Evolutionary conservation across 2,329 filamentous ascomycete genomes (phyloP).

Genomic region (Aspergillus sp.): DNA sequence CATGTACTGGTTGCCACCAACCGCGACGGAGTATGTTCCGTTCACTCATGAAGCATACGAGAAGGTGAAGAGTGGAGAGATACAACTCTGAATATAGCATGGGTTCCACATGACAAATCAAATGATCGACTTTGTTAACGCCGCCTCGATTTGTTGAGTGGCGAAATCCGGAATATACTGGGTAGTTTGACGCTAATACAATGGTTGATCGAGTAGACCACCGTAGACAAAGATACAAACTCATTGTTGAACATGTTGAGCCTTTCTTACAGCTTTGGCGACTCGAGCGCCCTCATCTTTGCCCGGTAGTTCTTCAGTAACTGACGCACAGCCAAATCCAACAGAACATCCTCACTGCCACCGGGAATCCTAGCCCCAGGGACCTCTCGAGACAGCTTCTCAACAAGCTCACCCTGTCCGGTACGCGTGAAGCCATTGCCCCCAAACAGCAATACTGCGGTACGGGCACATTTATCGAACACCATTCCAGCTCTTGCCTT

Average conservation of each 20-base stretch:
- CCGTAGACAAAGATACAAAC: no score
- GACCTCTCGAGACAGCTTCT: conserved; percentile 60
- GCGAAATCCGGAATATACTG: no score
- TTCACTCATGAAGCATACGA: background rate
- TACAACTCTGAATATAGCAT: no score
- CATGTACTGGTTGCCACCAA: background rate
- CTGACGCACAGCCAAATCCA: conserved; percentile 68
- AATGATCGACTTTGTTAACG: no score
- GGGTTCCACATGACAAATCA: no score
- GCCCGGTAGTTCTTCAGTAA: conserved; percentile 64
- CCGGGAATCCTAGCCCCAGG: conserved; percentile 63
- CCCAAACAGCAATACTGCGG: conserved; percentile 69
- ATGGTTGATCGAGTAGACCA: no score
- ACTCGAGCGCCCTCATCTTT: background rate
- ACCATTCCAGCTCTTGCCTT: conserved; percentile 74
- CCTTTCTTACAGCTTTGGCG: background rate
- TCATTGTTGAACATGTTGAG: no score
- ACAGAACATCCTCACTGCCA: conserved; percentile 70
- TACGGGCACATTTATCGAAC: conserved; percentile 68
- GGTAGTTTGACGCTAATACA: no score
- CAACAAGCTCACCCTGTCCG: conserved; percentile 69
- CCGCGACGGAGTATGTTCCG: background rate
- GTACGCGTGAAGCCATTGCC: conserved; percentile 68
- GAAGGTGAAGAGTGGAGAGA: background rate
- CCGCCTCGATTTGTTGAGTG: no score